Evolutionary conservation across 2,329 filamentous ascomycete genomes (phyloP), one percentile per base, ranked within the genome.

Genomic region (Neopestalotiopsis clavispora): DNA sequence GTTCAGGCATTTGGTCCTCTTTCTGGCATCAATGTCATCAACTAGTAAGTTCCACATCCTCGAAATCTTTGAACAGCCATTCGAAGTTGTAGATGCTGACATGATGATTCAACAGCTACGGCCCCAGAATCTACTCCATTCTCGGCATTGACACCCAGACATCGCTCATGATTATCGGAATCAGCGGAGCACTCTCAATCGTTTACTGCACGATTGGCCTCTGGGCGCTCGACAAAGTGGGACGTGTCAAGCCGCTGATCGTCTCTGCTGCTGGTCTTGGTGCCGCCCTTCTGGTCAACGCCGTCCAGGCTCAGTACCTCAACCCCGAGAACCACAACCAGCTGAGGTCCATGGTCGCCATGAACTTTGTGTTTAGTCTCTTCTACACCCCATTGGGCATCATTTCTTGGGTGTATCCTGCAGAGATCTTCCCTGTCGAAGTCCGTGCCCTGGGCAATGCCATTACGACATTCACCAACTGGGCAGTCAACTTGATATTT

Each of bases 131-230:
- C 45, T 85, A 85, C 71, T 74, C 76, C 13, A 78, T 81, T 4
- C 78, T 86, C 0, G 83, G 83, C 6, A 81, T 86, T 57, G 74
- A 77, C 2, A 82, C 79, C 0, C 80, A 80, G 7, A 83, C 79
- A 1, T 83, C 84, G 0, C 79, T 87, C 4, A 81, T 86, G 78
- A 84, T 87, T 62, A 83, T 85, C 69, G 85, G 84, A 3, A 82
- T 87, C 70, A 84, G 81, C 72, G 84, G 84, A 30, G 83, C 84
- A 1, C 78, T 87, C 7, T 83, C 84, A 0, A 83, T 83, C 38
- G 74, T 84, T 28, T 86, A 83, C 79, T 84, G 84, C 69, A 84
- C 81, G 1, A 72, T 85, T 5, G 83, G 84, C 64, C 80, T 86
- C 69, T 74, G 77, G 42, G 74, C 84, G 57, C 74, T 86, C 59